Base-by-base conservation (phyloP, 1,139 yeast species). In the Scheffersomyces parashehatae region DNA sequence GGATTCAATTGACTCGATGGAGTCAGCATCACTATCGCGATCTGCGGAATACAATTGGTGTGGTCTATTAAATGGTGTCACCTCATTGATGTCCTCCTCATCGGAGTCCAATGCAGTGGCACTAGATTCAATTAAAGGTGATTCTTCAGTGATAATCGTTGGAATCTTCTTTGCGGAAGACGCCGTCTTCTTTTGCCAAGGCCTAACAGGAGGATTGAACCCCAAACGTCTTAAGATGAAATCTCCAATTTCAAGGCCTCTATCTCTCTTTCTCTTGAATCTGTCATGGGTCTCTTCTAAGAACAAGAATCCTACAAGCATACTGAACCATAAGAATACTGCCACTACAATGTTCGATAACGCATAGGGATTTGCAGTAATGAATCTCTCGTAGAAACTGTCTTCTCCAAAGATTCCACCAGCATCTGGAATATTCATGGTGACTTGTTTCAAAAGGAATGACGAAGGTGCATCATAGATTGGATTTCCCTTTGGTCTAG, bases 201-300 rank as follows among this genome's bases (percentile, higher is more conserved):
- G 68, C 51, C 78, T 60, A 5, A 37, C 35, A 11, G 67, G 67
- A 8, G 63, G 54, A 4, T 55, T 41, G 41, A 61, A 51, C 0
- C 81, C 77, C 5, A 78, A 45, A 20, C 56, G 43, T 9, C 53
- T 49, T 50, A 69, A 53, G 35, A 81, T 51, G 42, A 55, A 53
- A 51, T 81, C 83, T 11, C 87, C 87, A 12, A 79, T 36, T 29
- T 73, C 81, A 9, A 82, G 57, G 1, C 86, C 85, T 35, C 59
- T 51, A 56, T 82, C 88, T 45, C 68, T 65, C 43, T 68, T 62
- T 44, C 68, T 53, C 51, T 67, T 72, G 42, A 61, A 62, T 32
- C 62, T 59, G 15, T 68, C 75, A 54, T 80, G 83, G 3, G 87
- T 80, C 58, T 83, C 89, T 55, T 83, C 85, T 32, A 83, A 60